Evolutionary conservation across 2,329 filamentous ascomycete genomes (phyloP).

Genomic region (Ceratocystis variospora): DNA sequence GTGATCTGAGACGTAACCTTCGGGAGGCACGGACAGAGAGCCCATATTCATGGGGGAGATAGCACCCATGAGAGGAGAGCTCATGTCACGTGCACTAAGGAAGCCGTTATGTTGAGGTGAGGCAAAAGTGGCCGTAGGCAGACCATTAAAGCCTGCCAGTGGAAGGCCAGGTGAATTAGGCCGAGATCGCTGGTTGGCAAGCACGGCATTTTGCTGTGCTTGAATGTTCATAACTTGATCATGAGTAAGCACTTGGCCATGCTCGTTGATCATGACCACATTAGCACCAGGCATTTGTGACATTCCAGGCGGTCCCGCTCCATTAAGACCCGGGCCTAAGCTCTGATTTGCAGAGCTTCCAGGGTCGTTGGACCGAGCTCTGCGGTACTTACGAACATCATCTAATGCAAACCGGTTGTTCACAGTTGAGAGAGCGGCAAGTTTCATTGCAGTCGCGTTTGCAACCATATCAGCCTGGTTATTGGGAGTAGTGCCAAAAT

Average conservation of each 20-base stretch:
- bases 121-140: conserved; percentile 54
- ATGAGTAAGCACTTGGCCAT: conserved; percentile 71
- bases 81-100: conserved; percentile 70
- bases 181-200: conserved; percentile 62
- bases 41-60: conserved; percentile 58
- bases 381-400: conserved; percentile 90
- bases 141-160: conserved; percentile 31
- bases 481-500: conserved; percentile 47
- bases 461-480: conserved; percentile 92
- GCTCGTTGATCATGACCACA: conserved; percentile 88
- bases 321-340: conserved; percentile 6
- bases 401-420: conserved; percentile 97
- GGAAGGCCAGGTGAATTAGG: conserved; percentile 80
- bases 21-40: conserved; percentile 57
- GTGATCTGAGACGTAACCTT: conserved; percentile 87
- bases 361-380: conserved; percentile 69
- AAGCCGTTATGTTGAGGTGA: conserved; percentile 93
- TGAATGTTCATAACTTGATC: conserved; percentile 77
- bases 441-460: conserved; percentile 97
- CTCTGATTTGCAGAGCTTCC: conserved; percentile 40
- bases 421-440: conserved; percentile 89
- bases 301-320: conserved; percentile 35
- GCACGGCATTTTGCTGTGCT: conserved; percentile 45
- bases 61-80: conserved; percentile 54
- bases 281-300: conserved; percentile 55